Evolutionary conservation across 164 flowering plant species (phyloP).

Genomic region (Euptelea pleiosperma): DNA sequence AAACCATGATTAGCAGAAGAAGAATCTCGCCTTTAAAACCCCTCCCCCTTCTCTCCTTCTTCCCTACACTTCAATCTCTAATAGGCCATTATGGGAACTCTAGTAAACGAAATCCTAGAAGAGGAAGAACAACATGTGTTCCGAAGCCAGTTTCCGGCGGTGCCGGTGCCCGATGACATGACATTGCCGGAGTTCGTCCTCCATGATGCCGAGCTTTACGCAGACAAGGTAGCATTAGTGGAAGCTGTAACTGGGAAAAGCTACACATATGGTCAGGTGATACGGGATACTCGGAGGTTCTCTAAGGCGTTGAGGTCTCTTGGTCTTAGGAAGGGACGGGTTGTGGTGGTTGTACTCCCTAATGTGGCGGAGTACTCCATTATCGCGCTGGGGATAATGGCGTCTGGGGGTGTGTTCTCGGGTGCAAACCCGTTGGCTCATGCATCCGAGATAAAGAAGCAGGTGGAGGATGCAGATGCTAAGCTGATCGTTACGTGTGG

Average conservation of each 20-base stretch:
- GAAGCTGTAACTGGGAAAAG: slow-evolving; percentile 64
- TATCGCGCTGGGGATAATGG: slow-evolving; percentile 86
- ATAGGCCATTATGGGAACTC: slow-evolving; percentile 17
- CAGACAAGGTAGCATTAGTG: slow-evolving; percentile 83
- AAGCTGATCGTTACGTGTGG: slow-evolving; percentile 63
- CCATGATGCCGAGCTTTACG: slow-evolving; percentile 49
- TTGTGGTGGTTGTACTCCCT: slow-evolving; percentile 82
- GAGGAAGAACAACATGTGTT: slow-evolving; percentile 59
- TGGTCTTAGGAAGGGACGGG: slow-evolving; percentile 70
- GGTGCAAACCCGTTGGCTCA: slow-evolving; percentile 80
- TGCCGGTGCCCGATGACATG: slow-evolving; percentile 60
- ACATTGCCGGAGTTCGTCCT: slow-evolving; percentile 90
- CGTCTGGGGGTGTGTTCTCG: slow-evolving; percentile 89
- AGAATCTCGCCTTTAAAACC: neutral
- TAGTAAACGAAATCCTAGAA: neutral
- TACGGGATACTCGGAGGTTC: slow-evolving; percentile 55
- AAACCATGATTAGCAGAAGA: neutral
- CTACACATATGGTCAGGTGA: slow-evolving; percentile 61
- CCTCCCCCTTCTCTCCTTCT: neutral
- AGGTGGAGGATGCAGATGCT: slow-evolving; percentile 72
- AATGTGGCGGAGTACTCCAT: slow-evolving; percentile 79
- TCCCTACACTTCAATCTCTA: neutral
- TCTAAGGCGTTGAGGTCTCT: slow-evolving; percentile 75
- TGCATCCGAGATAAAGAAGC: slow-evolving; percentile 74
- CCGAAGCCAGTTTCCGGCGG: slow-evolving; percentile 55